phyloP scores from a whole-genome alignment of 202 grass and related monocot genomes.

The Miscanthus sacchariflorus region DNA sequence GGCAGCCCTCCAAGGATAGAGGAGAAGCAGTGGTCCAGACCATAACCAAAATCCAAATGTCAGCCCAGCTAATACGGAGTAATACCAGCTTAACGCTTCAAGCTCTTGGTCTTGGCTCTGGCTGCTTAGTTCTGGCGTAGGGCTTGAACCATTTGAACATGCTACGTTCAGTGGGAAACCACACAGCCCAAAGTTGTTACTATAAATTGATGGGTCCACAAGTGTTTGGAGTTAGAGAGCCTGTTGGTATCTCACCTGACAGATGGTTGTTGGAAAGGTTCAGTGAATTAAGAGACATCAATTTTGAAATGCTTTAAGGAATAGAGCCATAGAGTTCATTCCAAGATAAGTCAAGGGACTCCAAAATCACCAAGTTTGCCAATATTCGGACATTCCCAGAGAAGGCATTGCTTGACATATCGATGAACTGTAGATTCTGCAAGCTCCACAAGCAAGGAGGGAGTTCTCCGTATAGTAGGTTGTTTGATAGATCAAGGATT shows the following conservation, averaged over 20 bases:
- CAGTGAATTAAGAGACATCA: conserved; percentile 31
- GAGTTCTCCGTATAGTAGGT: too few relatives aligned
- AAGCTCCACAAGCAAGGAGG: too few relatives aligned
- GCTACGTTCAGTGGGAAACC: not conserved
- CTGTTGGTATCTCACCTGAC: conserved; percentile 43
- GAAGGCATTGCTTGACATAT: too few relatives aligned
- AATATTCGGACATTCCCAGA: too few relatives aligned
- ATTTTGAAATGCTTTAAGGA: conserved; percentile 31
- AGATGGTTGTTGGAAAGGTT: conserved; percentile 38
- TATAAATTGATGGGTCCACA: conserved; percentile 29
- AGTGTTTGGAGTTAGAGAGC: conserved; percentile 49
- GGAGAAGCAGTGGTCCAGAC: not conserved
- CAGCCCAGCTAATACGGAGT: not conserved
- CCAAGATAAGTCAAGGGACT: conserved; percentile 39
- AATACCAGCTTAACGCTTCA: not conserved
- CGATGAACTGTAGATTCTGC: too few relatives aligned
- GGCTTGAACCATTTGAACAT: not conserved
- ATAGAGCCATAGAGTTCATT: conserved; percentile 24
- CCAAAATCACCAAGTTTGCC: conserved; percentile 20
- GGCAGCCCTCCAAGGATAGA: not conserved
- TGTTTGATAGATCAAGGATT: too few relatives aligned
- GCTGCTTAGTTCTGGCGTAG: not conserved
- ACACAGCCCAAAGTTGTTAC: conserved; percentile 44
- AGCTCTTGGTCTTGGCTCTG: not conserved
- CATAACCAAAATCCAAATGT: conserved; percentile 3